Evolutionary conservation across 75 land plant genomes (phyloP).

Genomic region (Cryptomeria japonica): DNA sequence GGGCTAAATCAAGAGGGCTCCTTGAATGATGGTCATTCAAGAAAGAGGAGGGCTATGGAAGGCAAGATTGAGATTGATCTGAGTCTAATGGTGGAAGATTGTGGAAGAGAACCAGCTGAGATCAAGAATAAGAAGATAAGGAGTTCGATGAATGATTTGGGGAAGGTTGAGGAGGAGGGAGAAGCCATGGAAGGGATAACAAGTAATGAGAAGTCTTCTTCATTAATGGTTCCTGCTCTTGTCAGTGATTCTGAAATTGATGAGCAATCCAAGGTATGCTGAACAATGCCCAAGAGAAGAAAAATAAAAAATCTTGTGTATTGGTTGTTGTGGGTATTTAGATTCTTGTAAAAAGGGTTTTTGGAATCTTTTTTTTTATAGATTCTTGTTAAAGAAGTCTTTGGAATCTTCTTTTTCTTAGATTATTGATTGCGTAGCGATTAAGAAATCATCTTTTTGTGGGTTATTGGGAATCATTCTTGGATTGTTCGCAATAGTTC

Average conservation of each 20-base stretch:
- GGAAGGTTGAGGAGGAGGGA: not conserved
- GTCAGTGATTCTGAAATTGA: not conserved
- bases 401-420: too few relatives aligned
- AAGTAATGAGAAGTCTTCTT: not conserved
- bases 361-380: not conserved
- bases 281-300: too few relatives aligned
- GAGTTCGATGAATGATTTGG: not conserved
- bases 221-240: not conserved
- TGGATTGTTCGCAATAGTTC: too few relatives aligned
- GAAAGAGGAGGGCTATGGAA: slow-evolving; percentile 3
- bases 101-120: not conserved
- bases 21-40: not conserved
- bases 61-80: not conserved
- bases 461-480: too few relatives aligned
- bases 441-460: too few relatives aligned
- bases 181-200: not conserved
- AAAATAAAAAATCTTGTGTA: too few relatives aligned
- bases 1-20: not conserved
- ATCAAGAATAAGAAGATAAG: not conserved
- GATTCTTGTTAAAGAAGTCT: not conserved
- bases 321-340: not conserved
- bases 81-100: not conserved
- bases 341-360: not conserved
- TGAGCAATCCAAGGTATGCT: not conserved
- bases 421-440: too few relatives aligned